These are phyloP conservation scores for Micractinium conductrix DNA, from an alignment of 139 green algal genomes.

Conservation along the genomic window DNA sequence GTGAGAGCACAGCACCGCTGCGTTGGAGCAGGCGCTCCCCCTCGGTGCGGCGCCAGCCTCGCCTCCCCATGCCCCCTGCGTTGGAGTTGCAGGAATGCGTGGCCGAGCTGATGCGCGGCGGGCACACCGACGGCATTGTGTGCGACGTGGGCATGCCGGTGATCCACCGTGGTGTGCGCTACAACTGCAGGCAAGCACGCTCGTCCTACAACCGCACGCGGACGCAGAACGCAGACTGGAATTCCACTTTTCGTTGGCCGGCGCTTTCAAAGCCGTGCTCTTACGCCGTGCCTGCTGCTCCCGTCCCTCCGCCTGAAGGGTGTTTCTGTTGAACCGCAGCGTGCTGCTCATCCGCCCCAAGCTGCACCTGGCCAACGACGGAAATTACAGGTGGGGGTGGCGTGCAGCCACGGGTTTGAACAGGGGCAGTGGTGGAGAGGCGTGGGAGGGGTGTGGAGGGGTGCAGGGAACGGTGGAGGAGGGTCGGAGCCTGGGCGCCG, in stretches of 20 bases:
- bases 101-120: conserved; percentile 66
- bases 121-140: conserved; percentile 81
- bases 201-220: too few relatives aligned
- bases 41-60: background rate
- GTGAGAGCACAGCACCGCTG: background rate
- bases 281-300: too few relatives aligned
- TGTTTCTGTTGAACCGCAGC: conserved; percentile 79
- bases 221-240: too few relatives aligned
- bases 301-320: conserved; percentile 73
- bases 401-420: background rate
- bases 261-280: too few relatives aligned
- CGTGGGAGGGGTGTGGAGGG: too few relatives aligned
- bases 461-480: too few relatives aligned
- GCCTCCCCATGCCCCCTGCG: background rate
- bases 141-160: conserved; percentile 94
- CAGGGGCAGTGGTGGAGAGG: too few relatives aligned
- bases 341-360: conserved; percentile 96
- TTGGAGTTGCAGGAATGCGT: conserved; percentile 39
- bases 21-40: background rate
- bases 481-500: too few relatives aligned
- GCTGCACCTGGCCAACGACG: conserved; percentile 93
- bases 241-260: too few relatives aligned
- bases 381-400: conserved; percentile 88
- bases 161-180: conserved; percentile 88
- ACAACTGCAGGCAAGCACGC: conserved; percentile 98